Conservation (phyloP, 1,284 basidiomycete species). For the Ceratobasidium theobromae region DNA sequence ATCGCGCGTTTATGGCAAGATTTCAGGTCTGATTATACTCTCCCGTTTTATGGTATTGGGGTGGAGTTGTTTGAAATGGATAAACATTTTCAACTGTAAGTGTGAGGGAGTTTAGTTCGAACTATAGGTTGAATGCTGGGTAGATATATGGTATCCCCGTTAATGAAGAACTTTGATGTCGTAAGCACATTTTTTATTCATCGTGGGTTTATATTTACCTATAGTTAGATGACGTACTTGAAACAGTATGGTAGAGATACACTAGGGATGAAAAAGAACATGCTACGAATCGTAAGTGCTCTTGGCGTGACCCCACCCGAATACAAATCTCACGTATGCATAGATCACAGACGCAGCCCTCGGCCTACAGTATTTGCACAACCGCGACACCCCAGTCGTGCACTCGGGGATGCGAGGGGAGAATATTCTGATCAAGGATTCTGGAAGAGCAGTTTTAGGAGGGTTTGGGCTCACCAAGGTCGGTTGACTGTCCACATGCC, state of each 20-base stretch:
- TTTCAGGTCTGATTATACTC: conserved; percentile 19
- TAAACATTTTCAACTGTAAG: conserved; percentile 13
- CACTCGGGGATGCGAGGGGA: conserved; percentile 29
- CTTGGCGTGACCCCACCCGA: background rate
- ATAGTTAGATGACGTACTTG: conserved; percentile 20
- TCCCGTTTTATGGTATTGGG: conserved; percentile 29
- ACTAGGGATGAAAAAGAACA: conserved; percentile 1
- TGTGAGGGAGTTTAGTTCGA: background rate
- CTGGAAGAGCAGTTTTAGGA: conserved; percentile 13
- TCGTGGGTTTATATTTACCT: background rate
- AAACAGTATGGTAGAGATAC: conserved; percentile 3
- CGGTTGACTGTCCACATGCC: background rate
- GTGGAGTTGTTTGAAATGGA: conserved; percentile 3
- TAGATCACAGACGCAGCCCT: conserved; percentile 25
- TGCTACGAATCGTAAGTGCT: conserved; percentile 23
- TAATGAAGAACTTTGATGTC: conserved; percentile 22
- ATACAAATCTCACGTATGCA: background rate
- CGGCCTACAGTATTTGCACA: conserved; percentile 18
- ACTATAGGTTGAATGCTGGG: background rate
- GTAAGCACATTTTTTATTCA: background rate
- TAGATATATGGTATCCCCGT: conserved; percentile 28
- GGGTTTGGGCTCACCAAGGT: conserved; percentile 27
- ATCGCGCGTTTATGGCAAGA: conserved; percentile 1
- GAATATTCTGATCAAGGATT: conserved; percentile 15
- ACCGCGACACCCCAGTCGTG: background rate